A percentile compares a stretch with the other conserved stretches of the same genome.
Conservation (phyloP, 768 basidiomycete genomes). For the Pleurotus sapidus region DNA sequence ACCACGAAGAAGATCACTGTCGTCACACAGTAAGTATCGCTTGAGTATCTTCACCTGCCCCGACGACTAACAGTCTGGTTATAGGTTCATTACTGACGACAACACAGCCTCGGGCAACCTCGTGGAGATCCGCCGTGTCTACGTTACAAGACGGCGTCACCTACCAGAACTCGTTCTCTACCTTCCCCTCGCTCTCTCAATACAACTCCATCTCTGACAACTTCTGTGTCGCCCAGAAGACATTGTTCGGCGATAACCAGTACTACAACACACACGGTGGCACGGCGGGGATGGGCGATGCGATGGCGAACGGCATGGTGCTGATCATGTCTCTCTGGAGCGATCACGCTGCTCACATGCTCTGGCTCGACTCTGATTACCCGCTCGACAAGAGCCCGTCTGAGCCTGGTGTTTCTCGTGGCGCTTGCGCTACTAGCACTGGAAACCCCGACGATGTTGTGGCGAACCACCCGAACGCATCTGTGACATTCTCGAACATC, state of each 20-base stretch:
- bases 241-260: constrained; percentile 27
- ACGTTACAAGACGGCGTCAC: constrained; percentile 36
- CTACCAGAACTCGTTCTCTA: constrained; percentile 31
- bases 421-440: constrained; percentile 33
- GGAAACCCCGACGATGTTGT: constrained; percentile 34
- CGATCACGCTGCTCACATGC: constrained; percentile 36
- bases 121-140: constrained; percentile 26
- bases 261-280: constrained; percentile 20
- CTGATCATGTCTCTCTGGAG: constrained; percentile 36
- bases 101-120: background rate
- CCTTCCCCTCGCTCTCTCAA: constrained; percentile 25
- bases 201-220: constrained; percentile 33
- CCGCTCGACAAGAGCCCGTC: constrained; percentile 20
- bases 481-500: constrained; percentile 39
- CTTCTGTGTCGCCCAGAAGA: constrained; percentile 33
- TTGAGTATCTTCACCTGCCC: background rate
- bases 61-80: constrained; percentile 9
- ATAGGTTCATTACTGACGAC: constrained; percentile 32
- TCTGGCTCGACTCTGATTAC: constrained; percentile 38
- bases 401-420: constrained; percentile 30
- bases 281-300: constrained; percentile 15
- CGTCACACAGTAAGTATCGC: constrained; percentile 16
- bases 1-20: constrained; percentile 34
- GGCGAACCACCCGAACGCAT: constrained; percentile 22
- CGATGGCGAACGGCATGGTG: constrained; percentile 31